Percentiles rank a stretch among this genome's conserved stretches.
phyloP scores from a whole-genome alignment of 2,329 filamentous ascomycete genomes.

The Teratosphaeria gauchensis region DNA sequence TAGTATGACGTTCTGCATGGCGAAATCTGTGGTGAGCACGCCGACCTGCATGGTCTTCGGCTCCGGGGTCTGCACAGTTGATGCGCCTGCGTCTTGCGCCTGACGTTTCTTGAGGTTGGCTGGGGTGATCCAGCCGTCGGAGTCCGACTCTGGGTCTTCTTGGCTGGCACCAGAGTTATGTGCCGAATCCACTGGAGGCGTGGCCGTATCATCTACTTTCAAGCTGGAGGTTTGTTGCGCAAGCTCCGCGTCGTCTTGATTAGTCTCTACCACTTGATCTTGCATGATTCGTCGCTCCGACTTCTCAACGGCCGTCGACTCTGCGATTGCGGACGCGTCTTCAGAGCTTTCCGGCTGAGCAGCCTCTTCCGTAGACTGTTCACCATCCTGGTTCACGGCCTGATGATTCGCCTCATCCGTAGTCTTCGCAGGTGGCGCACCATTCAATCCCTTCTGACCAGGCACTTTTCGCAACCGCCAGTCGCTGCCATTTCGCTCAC shows the following conservation, averaged over 20 bases:
- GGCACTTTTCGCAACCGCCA: conserved; percentile 73
- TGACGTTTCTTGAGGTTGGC: conserved; percentile 81
- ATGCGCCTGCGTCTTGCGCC: conserved; percentile 49
- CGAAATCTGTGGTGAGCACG: conserved; percentile 90
- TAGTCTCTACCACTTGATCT: neutral
- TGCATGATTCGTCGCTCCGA: neutral
- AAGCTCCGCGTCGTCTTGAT: neutral
- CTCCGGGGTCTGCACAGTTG: conserved; percentile 37
- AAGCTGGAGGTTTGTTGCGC: conserved; percentile 7
- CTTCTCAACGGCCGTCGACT: neutral
- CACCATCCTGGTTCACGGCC: neutral
- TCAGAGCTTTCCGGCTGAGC: neutral
- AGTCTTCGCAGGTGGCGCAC: conserved; percentile 47
- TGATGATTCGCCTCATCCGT: conserved; percentile 2
- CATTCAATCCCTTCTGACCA: conserved; percentile 69
- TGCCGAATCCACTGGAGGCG: conserved; percentile 14
- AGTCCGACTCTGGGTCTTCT: conserved; percentile 42
- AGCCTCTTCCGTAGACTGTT: conserved; percentile 2
- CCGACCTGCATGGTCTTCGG: conserved; percentile 69
- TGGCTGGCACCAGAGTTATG: conserved; percentile 21
- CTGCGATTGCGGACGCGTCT: neutral
- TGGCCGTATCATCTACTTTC: neutral
- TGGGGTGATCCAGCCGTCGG: conserved; percentile 87
- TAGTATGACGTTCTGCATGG: conserved; percentile 93
- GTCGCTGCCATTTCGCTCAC: conserved; percentile 79